Percentiles rank a stretch among this genome's conserved stretches.
Evolutionary conservation across 441 rosid species (phyloP).

Genomic region (Eutrema salsugineum): DNA sequence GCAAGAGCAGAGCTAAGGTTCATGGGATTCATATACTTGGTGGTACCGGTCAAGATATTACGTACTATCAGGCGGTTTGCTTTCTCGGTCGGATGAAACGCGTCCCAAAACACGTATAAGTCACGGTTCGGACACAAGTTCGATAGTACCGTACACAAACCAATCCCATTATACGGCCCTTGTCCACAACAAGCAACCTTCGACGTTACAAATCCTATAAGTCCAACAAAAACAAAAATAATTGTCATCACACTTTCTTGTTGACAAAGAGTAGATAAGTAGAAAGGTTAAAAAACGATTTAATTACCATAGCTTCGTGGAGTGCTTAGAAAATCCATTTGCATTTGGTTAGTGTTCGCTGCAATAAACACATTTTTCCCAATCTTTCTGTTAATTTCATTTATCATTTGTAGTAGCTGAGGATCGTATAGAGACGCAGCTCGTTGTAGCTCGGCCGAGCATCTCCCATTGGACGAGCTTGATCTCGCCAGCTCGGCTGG

Average conservation of each 20-base stretch:
- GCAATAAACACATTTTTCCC: conserved; percentile 49
- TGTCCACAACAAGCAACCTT: conserved; percentile 64
- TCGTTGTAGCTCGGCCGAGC: conserved; percentile 45
- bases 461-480: conserved; percentile 38
- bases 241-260: conserved; percentile 11
- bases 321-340: conserved; percentile 39
- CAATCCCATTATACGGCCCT: conserved; percentile 58
- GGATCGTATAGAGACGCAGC: conserved; percentile 61
- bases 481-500: conserved; percentile 64
- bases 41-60: conserved; percentile 39
- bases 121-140: conserved; percentile 49
- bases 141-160: conserved; percentile 48
- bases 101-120: conserved; percentile 51
- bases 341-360: conserved; percentile 50
- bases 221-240: background rate
- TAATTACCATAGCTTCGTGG: conserved; percentile 46
- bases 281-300: background rate
- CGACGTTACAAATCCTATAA: conserved; percentile 46
- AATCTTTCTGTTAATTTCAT: conserved; percentile 34
- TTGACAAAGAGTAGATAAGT: background rate
- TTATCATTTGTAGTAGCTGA: conserved; percentile 48
- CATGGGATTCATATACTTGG: conserved; percentile 54
- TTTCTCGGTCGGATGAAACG: conserved; percentile 58
- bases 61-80: conserved; percentile 46
- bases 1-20: conserved; percentile 49